A percentile compares a stretch with the other conserved stretches of the same genome.
phyloP scores from a whole-genome alignment of 2,329 filamentous ascomycete species.

The Aspergillus unguis region DNA sequence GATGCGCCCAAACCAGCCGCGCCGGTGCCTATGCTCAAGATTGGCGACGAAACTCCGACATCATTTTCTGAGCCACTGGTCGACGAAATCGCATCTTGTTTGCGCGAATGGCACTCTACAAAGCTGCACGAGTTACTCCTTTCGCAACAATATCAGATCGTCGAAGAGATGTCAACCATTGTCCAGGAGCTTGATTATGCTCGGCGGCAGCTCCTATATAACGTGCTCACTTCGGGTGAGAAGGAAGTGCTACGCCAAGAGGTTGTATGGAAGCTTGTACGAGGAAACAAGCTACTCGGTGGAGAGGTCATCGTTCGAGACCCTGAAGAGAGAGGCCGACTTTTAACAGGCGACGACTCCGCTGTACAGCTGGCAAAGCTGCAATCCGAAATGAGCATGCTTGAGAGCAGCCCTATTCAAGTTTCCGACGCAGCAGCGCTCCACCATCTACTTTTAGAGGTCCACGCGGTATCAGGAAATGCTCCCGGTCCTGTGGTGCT shows the following conservation, averaged over 20 bases:
- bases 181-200: conserved; percentile 80
- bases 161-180: conserved; percentile 77
- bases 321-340: conserved; percentile 74
- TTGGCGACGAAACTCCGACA: conserved; percentile 93
- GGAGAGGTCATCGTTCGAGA: conserved; percentile 94
- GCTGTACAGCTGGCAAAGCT: conserved; percentile 86
- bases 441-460: conserved; percentile 78
- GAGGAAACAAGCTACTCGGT: conserved; percentile 88
- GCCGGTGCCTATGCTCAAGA: conserved; percentile 94
- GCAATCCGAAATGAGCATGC: conserved; percentile 92
- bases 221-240: conserved; percentile 85
- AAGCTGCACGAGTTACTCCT: conserved; percentile 91
- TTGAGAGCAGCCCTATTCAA: conserved; percentile 74
- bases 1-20: conserved; percentile 71
- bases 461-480: conserved; percentile 76
- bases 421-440: conserved; percentile 65
- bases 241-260: conserved; percentile 76
- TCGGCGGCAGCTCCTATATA: conserved; percentile 86
- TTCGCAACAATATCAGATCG: conserved; percentile 71
- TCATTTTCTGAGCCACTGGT: conserved; percentile 86
- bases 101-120: conserved; percentile 97
- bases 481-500: conserved; percentile 73
- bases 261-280: conserved; percentile 92
- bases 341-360: conserved; percentile 88
- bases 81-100: conserved; percentile 93